Conservation (phyloP, 768 basidiomycete species). For the Collybia sp. region DNA sequence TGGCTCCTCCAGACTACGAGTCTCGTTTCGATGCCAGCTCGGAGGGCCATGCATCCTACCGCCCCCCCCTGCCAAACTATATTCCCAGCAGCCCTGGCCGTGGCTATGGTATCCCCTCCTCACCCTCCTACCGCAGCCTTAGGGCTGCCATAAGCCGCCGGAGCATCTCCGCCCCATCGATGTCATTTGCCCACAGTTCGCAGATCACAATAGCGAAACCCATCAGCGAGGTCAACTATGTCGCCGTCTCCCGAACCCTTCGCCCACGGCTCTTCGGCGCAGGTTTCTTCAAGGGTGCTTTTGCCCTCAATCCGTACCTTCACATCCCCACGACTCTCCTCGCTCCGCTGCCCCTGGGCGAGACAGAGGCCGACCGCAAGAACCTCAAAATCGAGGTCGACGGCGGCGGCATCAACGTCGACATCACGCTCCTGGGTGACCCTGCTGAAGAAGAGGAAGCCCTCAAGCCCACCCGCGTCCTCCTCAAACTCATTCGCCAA, state of each 20-base stretch:
- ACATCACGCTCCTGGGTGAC: conserved; percentile 30
- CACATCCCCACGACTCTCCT: conserved; percentile 31
- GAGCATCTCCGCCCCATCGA: too few relatives aligned
- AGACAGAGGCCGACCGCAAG: conserved; percentile 17
- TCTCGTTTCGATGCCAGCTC: too few relatives aligned
- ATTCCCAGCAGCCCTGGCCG: too few relatives aligned
- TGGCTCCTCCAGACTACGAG: too few relatives aligned
- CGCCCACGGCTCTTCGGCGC: conserved; percentile 2
- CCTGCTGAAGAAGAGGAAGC: conserved; percentile 1
- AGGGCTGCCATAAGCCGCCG: too few relatives aligned
- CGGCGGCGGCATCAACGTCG: conserved; percentile 35
- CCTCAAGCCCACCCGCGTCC: conserved; percentile 15
- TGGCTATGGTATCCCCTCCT: too few relatives aligned
- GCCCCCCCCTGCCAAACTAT: too few relatives aligned
- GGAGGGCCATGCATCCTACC: too few relatives aligned
- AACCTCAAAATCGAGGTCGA: conserved; percentile 35
- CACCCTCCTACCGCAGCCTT: too few relatives aligned
- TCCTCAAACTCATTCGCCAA: conserved; percentile 25
- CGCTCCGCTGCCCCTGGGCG: conserved; percentile 21
- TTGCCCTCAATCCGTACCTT: conserved; percentile 36
- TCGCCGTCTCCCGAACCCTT: conserved; percentile 16
- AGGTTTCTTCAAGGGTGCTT: conserved; percentile 23
- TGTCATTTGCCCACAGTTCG: too few relatives aligned
- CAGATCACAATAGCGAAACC: too few relatives aligned
- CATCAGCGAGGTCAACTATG: conserved; percentile 18